A percentile compares a stretch with the other conserved stretches of the same genome.
phyloP scores from a whole-genome alignment of 1,284 basidiomycete genomes.

The Rhizoctonia solani region DNA sequence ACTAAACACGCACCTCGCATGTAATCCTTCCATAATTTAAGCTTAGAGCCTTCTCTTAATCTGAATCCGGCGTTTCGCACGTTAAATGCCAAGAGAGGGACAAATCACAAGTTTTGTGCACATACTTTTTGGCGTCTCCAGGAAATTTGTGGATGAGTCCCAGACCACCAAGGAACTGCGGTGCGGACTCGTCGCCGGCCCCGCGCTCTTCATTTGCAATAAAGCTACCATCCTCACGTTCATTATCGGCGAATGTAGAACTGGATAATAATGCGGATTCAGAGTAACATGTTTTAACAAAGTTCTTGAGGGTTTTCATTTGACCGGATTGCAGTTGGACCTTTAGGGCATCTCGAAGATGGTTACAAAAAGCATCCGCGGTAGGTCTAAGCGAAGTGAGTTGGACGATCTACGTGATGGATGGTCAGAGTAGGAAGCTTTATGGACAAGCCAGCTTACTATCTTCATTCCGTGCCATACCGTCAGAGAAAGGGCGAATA shows the following conservation, averaged over 20 bases:
- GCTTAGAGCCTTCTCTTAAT: conserved; percentile 93
- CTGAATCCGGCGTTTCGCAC: conserved; percentile 49
- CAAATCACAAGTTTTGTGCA: conserved; percentile 17
- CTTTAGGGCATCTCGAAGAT: conserved; percentile 89
- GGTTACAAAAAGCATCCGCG: conserved; percentile 91
- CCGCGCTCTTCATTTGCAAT: conserved; percentile 51
- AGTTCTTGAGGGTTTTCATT: conserved; percentile 93
- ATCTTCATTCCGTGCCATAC: conserved; percentile 97
- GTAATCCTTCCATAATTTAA: conserved; percentile 95
- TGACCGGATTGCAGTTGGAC: conserved; percentile 81
- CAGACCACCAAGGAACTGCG: conserved; percentile 77
- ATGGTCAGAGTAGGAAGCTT: neutral
- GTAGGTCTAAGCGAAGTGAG: conserved; percentile 94
- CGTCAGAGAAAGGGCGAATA: conserved; percentile 92
- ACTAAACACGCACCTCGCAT: conserved; percentile 62
- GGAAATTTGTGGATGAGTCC: conserved; percentile 90
- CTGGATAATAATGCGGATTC: conserved; percentile 75
- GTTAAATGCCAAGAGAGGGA: neutral
- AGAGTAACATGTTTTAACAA: conserved; percentile 92
- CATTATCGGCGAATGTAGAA: conserved; percentile 60
- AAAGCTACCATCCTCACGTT: conserved; percentile 66
- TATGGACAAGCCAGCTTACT: conserved; percentile 53
- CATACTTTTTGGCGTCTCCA: conserved; percentile 89
- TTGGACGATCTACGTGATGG: conserved; percentile 76
- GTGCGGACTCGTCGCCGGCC: conserved; percentile 60